Conservation (phyloP, 108 stramenopile genomes). For the Cyclostephanos invisitatus region DNA sequence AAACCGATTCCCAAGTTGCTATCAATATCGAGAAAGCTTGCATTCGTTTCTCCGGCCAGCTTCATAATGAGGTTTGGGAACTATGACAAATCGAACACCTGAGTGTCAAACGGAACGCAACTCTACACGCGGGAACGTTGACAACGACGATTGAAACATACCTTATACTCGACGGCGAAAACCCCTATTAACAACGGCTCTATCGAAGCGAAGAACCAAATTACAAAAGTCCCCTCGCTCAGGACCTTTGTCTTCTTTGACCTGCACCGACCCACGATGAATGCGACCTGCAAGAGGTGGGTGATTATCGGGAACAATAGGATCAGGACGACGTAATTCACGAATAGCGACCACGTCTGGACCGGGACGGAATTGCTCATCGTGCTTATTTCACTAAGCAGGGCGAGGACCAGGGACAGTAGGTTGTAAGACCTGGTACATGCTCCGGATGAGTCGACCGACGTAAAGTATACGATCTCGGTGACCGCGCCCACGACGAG, state of each 20-base stretch:
- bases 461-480: slow-evolving; percentile 42
- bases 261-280: slow-evolving; percentile 19
- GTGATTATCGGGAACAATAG: slow-evolving; percentile 45
- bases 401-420: slow-evolving; percentile 41
- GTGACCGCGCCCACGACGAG: slow-evolving; percentile 34
- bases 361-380: slow-evolving; percentile 27
- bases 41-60: slow-evolving; percentile 46
- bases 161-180: slow-evolving; percentile 48
- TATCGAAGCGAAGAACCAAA: slow-evolving; percentile 52
- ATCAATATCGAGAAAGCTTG: slow-evolving; percentile 39
- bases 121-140: neutral
- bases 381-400: slow-evolving; percentile 40
- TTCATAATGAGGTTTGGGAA: slow-evolving; percentile 40
- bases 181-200: slow-evolving; percentile 50
- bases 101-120: neutral
- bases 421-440: slow-evolving; percentile 49
- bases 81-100: neutral
- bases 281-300: slow-evolving; percentile 42
- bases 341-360: slow-evolving; percentile 47
- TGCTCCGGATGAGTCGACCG: slow-evolving; percentile 24
- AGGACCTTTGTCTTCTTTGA: slow-evolving; percentile 26
- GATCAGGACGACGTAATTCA: slow-evolving; percentile 35
- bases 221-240: slow-evolving; percentile 28
- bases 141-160: neutral
- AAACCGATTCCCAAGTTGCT: slow-evolving; percentile 48